These are phyloP conservation scores for Helotiales sp. DNA, from an alignment of 2,329 filamentous ascomycete genomes.

Conservation along the genomic window DNA sequence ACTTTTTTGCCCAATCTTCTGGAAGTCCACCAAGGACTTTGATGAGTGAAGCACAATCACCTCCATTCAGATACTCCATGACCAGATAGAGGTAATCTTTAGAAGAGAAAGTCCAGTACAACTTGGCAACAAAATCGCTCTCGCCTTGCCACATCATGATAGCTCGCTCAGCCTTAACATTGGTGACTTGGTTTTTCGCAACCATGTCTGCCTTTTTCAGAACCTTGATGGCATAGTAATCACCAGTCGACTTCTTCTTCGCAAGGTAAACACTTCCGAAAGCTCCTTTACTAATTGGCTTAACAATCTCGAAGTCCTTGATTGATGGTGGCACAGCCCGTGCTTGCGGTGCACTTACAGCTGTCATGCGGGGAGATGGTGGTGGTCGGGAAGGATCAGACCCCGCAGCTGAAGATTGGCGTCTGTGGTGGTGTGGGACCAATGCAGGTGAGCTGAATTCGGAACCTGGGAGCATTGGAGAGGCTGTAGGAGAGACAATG, in stretches of 20 bases:
- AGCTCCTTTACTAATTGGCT: constrained; percentile 97
- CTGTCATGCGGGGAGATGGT: constrained; percentile 77
- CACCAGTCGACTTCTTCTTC: constrained; percentile 97
- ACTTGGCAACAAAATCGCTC: constrained; percentile 97
- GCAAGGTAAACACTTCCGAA: constrained; percentile 97
- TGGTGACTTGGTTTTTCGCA: constrained; percentile 98
- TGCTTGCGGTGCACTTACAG: constrained; percentile 76
- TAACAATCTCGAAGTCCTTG: constrained; percentile 99
- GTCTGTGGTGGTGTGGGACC: constrained; percentile 69
- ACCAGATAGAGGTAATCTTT: constrained; percentile 98
- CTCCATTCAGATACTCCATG: constrained; percentile 98
- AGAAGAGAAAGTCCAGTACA: constrained; percentile 99
- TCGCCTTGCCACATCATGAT: constrained; percentile 99
- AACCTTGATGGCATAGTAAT: constrained; percentile 98
- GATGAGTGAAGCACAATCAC: constrained; percentile 94
- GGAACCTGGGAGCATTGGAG: constrained; percentile 79
- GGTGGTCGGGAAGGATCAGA: constrained; percentile 68
- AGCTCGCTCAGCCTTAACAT: constrained; percentile 95
- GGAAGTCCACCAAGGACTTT: constrained; percentile 89
- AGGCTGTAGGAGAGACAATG: constrained; percentile 82
- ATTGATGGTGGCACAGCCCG: constrained; percentile 92
- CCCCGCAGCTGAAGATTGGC: constrained; percentile 88
- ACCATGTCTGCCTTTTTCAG: constrained; percentile 99
- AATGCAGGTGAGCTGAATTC: constrained; percentile 78
- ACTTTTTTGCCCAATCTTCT: constrained; percentile 98